Base-by-base conservation (phyloP, 2,329 filamentous ascomycete species). In the Ophidiomyces ophidiicola region DNA sequence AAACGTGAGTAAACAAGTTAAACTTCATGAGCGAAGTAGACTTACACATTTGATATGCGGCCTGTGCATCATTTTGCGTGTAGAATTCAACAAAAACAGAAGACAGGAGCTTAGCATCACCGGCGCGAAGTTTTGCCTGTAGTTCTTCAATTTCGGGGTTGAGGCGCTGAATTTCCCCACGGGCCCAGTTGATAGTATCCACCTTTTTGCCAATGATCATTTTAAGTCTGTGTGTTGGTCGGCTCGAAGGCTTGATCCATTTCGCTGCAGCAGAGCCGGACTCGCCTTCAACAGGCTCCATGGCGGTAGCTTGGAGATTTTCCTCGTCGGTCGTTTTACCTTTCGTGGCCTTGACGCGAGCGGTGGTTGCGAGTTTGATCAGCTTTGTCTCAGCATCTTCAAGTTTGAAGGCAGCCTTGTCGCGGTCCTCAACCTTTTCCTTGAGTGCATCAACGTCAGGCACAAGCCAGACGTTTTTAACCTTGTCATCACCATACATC, bases 11-110 rank as follows among this genome's bases (percentile, higher is more conserved):
- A n/a, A 19, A 30, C 7, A 21, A 11, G 14, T 23, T 25, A 14
- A 7, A 11, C 19, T 19, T 5, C 11, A 24, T 10, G 8, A 24
- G 24, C 32, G 12, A 29, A 12, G 11, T 12, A 21, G 17, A 46
- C 44, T 33, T 55, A 56, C 54, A 47, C 24, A 82, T 78, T 59
- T 98, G 90, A 57, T 76, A 88, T 10, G 88, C 88, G 38, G 74
- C 71, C 60, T 98, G 87, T 10, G 90, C 90, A 41, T 83, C 81
- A 40, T 80, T 74, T 56, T 94, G 84, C 1, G 72, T 76, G 45
- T 74, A 70, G 53, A 96, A 98, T 56, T 96, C 87, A 47, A 98
- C 78, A 52, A 98, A 98, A 7, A 90, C 83, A 15, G 85, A 80
- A 10, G 80, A 76, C 21, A 85, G 67, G 46, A 76, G 72, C 44